Base-by-base conservation (phyloP, 2,329 filamentous ascomycete species). In the Alternaria viburni region DNA sequence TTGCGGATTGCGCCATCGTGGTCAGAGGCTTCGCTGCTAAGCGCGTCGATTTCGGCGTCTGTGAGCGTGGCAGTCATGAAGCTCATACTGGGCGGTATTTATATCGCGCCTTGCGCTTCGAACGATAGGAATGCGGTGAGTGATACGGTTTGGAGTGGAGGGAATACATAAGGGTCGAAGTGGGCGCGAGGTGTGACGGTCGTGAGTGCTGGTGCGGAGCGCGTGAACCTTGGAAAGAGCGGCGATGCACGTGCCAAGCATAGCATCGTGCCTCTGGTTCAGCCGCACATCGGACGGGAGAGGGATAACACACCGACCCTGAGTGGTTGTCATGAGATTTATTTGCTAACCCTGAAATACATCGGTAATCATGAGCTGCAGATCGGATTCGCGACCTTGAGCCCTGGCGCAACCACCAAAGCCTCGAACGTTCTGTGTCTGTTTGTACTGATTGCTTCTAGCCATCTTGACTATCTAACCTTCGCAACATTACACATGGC, bases 61-160 rank as follows among this genome's bases (percentile, higher is more conserved):
- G 68, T 72, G 56, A 79, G 63, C 21, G 66, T 63, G 21, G 74
- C 69, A 21, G 65, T 45, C 45, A 75, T 59, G 54, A 77, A 58
- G 58, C 54, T 72, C 76, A 79, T 79, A 49, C 62, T 66, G 66
- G 50, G 45, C 62, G 64, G 47, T 52, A 61, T 64, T 64, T 69
- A 36, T 60, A 60, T 55, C 69, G 69, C 61, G 69, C 63, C 56
- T 65, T 66, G 47, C 66, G 67, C 62, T 59, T 67, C 45, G 56
- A 63, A 58, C 50, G 49, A 62, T 62, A 61, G 60, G 46, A 61
- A 59, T 68, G 47, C 58, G 58, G 19, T 17, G 57, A 47, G 44
- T 64, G 46, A 28, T 55, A 28, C 46, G 50, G 57, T 58, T 43
- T 41, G 44, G 51, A 57, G 57, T 69, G 59, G 46, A 47, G 32